Conservation (phyloP, 2,329 filamentous ascomycete species). For the Geosmithia morbida region DNA sequence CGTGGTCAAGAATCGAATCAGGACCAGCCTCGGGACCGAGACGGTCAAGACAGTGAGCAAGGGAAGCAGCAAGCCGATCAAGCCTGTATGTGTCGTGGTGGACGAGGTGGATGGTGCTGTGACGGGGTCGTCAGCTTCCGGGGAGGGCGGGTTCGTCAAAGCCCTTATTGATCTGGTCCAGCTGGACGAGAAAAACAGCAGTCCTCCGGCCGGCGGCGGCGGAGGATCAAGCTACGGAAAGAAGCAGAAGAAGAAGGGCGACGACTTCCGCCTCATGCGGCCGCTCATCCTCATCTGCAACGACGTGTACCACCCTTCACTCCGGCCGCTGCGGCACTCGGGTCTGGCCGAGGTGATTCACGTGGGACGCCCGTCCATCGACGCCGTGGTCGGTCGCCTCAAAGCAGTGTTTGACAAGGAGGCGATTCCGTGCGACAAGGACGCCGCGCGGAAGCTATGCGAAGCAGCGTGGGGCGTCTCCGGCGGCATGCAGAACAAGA, state of each 20-base stretch:
- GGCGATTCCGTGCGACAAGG: constrained; percentile 74
- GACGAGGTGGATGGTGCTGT: constrained; percentile 96
- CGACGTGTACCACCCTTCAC: constrained; percentile 83
- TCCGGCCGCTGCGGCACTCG: constrained; percentile 76
- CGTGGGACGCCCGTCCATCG: constrained; percentile 75
- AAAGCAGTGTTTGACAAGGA: constrained; percentile 80
- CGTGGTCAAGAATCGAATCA: constrained; percentile 81
- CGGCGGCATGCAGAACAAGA: constrained; percentile 53
- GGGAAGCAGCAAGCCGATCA: constrained; percentile 53
- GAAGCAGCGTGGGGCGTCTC: constrained; percentile 73
- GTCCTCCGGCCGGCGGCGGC: not conserved
- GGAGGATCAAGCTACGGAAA: not conserved
- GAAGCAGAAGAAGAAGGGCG: constrained; percentile 56
- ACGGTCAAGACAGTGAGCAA: constrained; percentile 69
- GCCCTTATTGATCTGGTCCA: constrained; percentile 83
- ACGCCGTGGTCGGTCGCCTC: constrained; percentile 70
- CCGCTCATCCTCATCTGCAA: constrained; percentile 94
- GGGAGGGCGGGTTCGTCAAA: constrained; percentile 91
- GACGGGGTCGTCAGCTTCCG: constrained; percentile 57
- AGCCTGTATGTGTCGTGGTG: constrained; percentile 83
- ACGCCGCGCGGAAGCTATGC: constrained; percentile 74
- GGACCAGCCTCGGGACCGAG: constrained; percentile 85
- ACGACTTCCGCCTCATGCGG: constrained; percentile 74
- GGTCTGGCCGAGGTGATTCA: constrained; percentile 80
- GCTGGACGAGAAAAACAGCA: constrained; percentile 65